Percentiles rank a stretch among this genome's conserved stretches.
phyloP scores from a whole-genome alignment of 345 rosid species.

The Rhizophora mangle region DNA sequence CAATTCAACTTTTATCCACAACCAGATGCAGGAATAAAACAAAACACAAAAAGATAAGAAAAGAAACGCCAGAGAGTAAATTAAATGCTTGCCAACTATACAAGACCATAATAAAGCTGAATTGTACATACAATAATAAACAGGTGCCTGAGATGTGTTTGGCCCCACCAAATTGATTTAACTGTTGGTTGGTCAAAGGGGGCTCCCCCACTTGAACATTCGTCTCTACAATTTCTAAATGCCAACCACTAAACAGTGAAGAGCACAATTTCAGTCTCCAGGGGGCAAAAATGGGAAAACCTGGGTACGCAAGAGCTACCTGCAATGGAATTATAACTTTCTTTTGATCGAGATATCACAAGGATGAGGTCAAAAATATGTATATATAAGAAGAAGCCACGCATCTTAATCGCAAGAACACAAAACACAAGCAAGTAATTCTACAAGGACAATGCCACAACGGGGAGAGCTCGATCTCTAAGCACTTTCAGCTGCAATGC shows the following conservation, averaged over 20 bases:
- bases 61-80: background rate
- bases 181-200: too few relatives aligned
- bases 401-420: constrained; percentile 23
- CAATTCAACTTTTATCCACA: background rate
- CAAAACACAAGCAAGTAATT: constrained; percentile 14
- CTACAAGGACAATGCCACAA: constrained; percentile 29
- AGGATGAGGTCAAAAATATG: constrained; percentile 4
- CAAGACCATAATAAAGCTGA: too few relatives aligned
- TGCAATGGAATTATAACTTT: constrained; percentile 35
- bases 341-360: constrained; percentile 13
- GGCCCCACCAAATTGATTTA: too few relatives aligned
- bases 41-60: background rate
- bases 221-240: too few relatives aligned
- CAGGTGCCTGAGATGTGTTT: too few relatives aligned
- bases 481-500: constrained; percentile 37
- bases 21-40: background rate
- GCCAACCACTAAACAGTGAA: too few relatives aligned
- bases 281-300: background rate
- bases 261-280: too few relatives aligned
- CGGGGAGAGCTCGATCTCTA: constrained; percentile 9
- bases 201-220: too few relatives aligned
- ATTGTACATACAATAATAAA: too few relatives aligned
- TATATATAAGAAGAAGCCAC: constrained; percentile 24
- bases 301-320: constrained; percentile 21
- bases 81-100: too few relatives aligned